These are phyloP conservation scores for Talaromyces nanjingensis DNA, from an alignment of 495 filamentous ascomycete species.

Conservation along the genomic window DNA sequence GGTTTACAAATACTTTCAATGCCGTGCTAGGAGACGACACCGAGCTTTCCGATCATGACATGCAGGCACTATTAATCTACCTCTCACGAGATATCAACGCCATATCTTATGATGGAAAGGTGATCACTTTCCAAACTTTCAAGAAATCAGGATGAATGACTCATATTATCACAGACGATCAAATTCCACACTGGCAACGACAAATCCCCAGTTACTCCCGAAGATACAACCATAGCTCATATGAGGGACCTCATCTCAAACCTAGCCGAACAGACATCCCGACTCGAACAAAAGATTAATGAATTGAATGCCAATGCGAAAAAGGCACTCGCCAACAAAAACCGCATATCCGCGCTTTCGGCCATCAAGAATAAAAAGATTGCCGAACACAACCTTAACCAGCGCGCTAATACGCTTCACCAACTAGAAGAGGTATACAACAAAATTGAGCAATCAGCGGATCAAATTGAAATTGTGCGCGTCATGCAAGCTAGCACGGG, in stretches of 20 bases:
- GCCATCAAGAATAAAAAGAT: constrained; percentile 79
- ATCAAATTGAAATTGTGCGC: constrained; percentile 70
- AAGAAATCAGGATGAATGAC: no score
- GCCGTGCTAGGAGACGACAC: constrained; percentile 40
- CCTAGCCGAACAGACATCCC: constrained; percentile 55
- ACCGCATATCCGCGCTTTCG: constrained; percentile 64
- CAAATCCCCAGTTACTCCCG: constrained; percentile 50
- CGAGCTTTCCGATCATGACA: constrained; percentile 56
- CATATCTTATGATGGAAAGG: constrained; percentile 58
- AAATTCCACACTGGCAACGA: constrained; percentile 57
- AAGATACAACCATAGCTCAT: constrained; percentile 75
- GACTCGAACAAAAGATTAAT: constrained; percentile 47
- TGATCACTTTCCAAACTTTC: no score
- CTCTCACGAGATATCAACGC: constrained; percentile 60
- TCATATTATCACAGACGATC: constrained; percentile 40
- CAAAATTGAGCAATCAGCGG: constrained; percentile 77
- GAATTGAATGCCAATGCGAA: constrained; percentile 51
- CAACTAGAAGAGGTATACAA: constrained; percentile 76
- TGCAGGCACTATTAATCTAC: constrained; percentile 64
- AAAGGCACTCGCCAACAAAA: constrained; percentile 59
- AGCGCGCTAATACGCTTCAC: constrained; percentile 60
- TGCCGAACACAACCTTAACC: constrained; percentile 60
- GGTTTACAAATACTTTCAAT: constrained; percentile 54
- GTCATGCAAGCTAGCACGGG: constrained; percentile 72
- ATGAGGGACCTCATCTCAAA: constrained; percentile 61